Percentiles rank a stretch among this genome's conserved stretches.
Evolutionary conservation across 805 yeast genomes (phyloP).

Genomic region (Candida sakaeoensis): DNA sequence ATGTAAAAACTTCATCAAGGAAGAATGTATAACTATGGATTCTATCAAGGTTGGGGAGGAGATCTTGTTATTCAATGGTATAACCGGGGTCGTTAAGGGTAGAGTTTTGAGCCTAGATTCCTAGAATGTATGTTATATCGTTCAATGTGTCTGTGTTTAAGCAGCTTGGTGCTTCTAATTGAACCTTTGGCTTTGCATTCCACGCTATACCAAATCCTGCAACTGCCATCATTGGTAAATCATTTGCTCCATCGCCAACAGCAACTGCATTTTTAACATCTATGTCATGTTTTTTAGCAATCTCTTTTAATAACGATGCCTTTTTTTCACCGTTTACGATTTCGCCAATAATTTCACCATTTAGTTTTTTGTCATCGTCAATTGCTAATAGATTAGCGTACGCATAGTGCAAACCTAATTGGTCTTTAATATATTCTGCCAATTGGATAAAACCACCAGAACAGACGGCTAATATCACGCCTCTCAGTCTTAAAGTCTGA

Average conservation of each 20-base stretch:
- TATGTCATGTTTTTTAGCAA: constrained; percentile 54
- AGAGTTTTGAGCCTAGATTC: constrained; percentile 42
- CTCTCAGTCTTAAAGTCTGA: constrained; percentile 53
- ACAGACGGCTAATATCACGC: constrained; percentile 76
- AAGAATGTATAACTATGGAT: constrained; percentile 43
- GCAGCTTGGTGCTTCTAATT: constrained; percentile 73
- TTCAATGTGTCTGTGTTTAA: constrained; percentile 69
- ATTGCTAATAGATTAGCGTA: constrained; percentile 68
- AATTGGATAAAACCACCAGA: constrained; percentile 94
- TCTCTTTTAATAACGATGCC: constrained; percentile 63
- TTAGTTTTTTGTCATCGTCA: constrained; percentile 48
- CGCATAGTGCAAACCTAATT: constrained; percentile 77
- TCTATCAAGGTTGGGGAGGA: constrained; percentile 64
- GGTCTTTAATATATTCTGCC: constrained; percentile 68
- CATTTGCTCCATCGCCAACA: constrained; percentile 97
- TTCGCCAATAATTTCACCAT: constrained; percentile 76
- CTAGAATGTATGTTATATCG: constrained; percentile 79
- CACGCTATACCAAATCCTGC: constrained; percentile 97
- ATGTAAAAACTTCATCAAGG: constrained; percentile 48
- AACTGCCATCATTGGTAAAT: constrained; percentile 81
- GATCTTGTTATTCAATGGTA: constrained; percentile 73
- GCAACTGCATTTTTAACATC: constrained; percentile 61
- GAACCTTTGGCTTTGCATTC: constrained; percentile 96
- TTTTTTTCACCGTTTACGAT: constrained; percentile 85
- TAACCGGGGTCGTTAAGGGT: constrained; percentile 75